A percentile compares a stretch with the other conserved stretches of the same genome.
phyloP scores from a whole-genome alignment of 1,139 yeast species.

The Petasospora rhodanensis region DNA sequence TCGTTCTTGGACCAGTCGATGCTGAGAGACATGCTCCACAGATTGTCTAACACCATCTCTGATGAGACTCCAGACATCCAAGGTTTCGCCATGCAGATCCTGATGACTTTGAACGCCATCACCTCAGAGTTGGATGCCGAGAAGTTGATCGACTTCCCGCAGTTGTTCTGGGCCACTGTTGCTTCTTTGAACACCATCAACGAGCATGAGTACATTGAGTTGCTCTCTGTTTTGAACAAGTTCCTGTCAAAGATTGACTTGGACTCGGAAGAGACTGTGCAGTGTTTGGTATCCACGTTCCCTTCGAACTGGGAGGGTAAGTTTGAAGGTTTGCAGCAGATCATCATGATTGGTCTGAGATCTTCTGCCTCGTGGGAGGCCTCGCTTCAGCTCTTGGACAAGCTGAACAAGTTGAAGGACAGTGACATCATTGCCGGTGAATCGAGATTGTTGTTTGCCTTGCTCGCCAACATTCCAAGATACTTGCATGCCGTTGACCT shows the following conservation, averaged over 20 bases:
- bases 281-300: slow-evolving; percentile 76
- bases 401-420: slow-evolving; percentile 60
- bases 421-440: slow-evolving; percentile 77
- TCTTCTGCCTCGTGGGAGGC: slow-evolving; percentile 80
- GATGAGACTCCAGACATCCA: slow-evolving; percentile 88
- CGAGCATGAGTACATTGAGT: slow-evolving; percentile 90
- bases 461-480: slow-evolving; percentile 78
- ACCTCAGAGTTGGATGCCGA: slow-evolving; percentile 80
- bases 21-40: slow-evolving; percentile 90
- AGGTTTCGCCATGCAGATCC: slow-evolving; percentile 94
- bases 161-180: slow-evolving; percentile 91
- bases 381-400: slow-evolving; percentile 68
- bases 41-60: slow-evolving; percentile 88
- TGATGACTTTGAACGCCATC: slow-evolving; percentile 91
- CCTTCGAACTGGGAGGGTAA: slow-evolving; percentile 97
- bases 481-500: slow-evolving; percentile 74
- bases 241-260: slow-evolving; percentile 83
- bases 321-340: slow-evolving; percentile 81
- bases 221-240: slow-evolving; percentile 73
- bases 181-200: slow-evolving; percentile 89
- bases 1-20: slow-evolving; percentile 78
- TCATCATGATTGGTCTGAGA: slow-evolving; percentile 75
- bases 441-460: slow-evolving; percentile 62
- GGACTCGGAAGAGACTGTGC: slow-evolving; percentile 80
- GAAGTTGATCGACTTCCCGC: slow-evolving; percentile 83